Base-by-base conservation (phyloP, 2,329 filamentous ascomycete species). In the Trichoderma guizhouense region DNA sequence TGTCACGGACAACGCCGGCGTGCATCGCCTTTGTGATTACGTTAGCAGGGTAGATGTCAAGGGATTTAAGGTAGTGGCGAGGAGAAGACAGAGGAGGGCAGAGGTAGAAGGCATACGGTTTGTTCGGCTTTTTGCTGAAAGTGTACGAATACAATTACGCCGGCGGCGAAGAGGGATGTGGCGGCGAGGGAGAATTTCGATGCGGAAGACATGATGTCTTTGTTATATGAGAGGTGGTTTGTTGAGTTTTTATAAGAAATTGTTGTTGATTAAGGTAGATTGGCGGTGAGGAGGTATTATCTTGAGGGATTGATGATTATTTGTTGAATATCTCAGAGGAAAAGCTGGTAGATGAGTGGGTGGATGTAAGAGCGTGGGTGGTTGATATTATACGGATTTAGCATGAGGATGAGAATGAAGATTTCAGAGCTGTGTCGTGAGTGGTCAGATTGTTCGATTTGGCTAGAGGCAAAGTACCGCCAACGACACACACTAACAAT, bases 1-100 rank as follows among this genome's bases (percentile, higher is more conserved):
- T 92, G 79, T 99, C 96, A 74, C 95, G 93, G 75, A 98, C 85
- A 55, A 99, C 96, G 58, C 96, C 96, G 76, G 92, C 89, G 79
- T 99, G 96, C 96, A 99, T 99, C 71, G 93, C 93, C 96, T 95
- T 69, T 60, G 30, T 30, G 9, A 21, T 6, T n/a, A 24, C n/a
- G 55, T 67, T 62, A 67, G 57, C 26, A 67, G 30, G 26, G 15
- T 21, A 32, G 61, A 11, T 18, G 15, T 9, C 34, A 32, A 61
- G 34, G 18, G 18, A 32, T 21, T 15, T 9, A 8, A 69, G 2
- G 12, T 14, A 18, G 32, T 14, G 6, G 7, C 2, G 24, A 36
- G 18, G 14, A 24, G 32, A 53, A 21, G 30, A 5, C 2, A 47
- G n/a, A 18, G 8, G 66, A 53, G 34, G 28, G 55, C 2, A 58